Evolutionary conservation across 257 asterid species (phyloP).

Genomic region (Solanum verrucosum): DNA sequence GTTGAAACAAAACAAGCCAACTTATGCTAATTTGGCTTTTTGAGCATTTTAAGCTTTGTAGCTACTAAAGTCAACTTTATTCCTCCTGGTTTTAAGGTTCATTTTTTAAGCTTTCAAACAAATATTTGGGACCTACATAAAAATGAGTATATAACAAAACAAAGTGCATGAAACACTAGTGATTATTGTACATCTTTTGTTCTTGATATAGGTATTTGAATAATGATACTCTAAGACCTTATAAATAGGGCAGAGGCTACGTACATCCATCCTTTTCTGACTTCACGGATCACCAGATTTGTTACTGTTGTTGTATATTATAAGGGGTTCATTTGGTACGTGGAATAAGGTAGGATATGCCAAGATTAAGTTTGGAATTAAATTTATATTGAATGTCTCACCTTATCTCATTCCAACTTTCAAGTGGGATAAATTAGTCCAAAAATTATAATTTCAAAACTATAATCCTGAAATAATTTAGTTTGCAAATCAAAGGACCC

Average conservation of each 20-base stretch:
- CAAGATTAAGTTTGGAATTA: not conserved
- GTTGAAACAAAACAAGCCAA: constrained; percentile 1
- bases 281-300: no score
- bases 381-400: not conserved
- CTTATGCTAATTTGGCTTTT: constrained; percentile 1
- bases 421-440: not conserved
- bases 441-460: not conserved
- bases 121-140: no score
- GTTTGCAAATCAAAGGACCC: not conserved
- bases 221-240: not conserved
- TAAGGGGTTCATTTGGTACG: not conserved
- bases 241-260: rapidly evolving
- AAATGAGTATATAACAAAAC: not conserved
- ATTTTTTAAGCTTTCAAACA: not conserved
- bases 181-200: not conserved
- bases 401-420: not conserved
- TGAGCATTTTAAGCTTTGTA: not conserved
- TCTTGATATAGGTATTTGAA: not conserved
- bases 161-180: not conserved
- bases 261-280: not conserved
- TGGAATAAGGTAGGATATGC: no score
- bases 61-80: not conserved
- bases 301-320: no score
- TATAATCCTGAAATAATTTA: not conserved
- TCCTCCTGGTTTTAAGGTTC: constrained; percentile 6